Evolutionary conservation across 2,329 filamentous ascomycete species (phyloP).

Genomic region (Verticillium zaregamsianum): DNA sequence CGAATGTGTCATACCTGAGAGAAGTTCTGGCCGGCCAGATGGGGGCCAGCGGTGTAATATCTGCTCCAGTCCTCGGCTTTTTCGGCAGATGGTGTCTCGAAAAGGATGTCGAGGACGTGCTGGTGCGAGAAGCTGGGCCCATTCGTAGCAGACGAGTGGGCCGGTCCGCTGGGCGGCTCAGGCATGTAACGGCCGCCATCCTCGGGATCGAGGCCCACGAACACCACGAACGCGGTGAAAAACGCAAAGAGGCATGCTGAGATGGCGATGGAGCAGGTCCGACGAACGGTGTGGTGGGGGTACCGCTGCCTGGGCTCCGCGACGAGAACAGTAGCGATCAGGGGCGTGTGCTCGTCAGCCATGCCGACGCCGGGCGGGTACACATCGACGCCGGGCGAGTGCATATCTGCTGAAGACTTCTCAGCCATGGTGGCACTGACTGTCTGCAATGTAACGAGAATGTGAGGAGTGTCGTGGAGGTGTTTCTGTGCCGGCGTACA

Average conservation of each 20-base stretch:
- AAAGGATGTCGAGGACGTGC: constrained; percentile 51
- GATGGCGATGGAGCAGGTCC: constrained; percentile 61
- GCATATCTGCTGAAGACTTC: neutral
- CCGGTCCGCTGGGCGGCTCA: constrained; percentile 7
- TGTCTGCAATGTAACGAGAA: neutral
- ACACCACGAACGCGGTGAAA: constrained; percentile 44
- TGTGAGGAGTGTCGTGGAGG: neutral
- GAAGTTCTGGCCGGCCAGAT: constrained; percentile 73
- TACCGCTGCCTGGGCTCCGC: constrained; percentile 50
- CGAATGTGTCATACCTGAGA: constrained; percentile 50
- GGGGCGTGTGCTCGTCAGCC: constrained; percentile 58
- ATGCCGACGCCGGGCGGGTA: constrained; percentile 18
- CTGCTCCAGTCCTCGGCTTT: constrained; percentile 66
- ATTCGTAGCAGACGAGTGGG: neutral
- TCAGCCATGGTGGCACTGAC: neutral
- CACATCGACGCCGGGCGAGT: neutral
- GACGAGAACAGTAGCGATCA: constrained; percentile 60
- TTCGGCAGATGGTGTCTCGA: constrained; percentile 53
- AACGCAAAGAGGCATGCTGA: constrained; percentile 49
- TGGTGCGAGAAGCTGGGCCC: constrained; percentile 26
- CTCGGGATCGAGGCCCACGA: constrained; percentile 38
- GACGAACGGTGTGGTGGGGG: constrained; percentile 55
- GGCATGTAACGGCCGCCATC: constrained; percentile 25
- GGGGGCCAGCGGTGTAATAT: constrained; percentile 74
- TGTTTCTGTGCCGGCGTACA: neutral